These are phyloP conservation scores for Neurospora sp. DNA, from an alignment of 495 filamentous ascomycete species.

Conservation along the genomic window DNA sequence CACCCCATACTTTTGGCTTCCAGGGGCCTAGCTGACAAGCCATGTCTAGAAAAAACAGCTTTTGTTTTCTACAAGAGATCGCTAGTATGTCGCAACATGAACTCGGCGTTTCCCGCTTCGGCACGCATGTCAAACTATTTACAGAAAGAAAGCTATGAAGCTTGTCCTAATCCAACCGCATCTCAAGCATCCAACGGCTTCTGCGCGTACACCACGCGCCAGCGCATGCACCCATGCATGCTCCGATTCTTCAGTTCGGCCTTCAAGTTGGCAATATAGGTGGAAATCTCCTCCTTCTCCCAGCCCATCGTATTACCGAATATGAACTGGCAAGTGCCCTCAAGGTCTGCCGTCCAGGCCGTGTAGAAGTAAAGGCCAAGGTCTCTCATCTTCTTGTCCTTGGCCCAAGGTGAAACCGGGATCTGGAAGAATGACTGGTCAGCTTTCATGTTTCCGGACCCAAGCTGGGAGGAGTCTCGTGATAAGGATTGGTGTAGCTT, in stretches of 20 bases:
- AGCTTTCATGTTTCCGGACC: neutral
- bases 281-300: constrained; percentile 6
- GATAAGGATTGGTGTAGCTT: neutral
- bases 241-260: constrained; percentile 9
- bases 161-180: neutral
- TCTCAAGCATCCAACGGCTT: constrained; percentile 13
- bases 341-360: neutral
- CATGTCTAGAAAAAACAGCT: too few relatives aligned
- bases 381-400: neutral
- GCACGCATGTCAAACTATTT: neutral
- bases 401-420: neutral
- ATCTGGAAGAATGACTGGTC: neutral
- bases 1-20: too few relatives aligned
- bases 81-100: too few relatives aligned
- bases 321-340: constrained; percentile 11
- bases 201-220: constrained; percentile 20
- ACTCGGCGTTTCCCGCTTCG: too few relatives aligned
- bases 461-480: neutral
- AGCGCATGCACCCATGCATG: constrained; percentile 5
- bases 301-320: constrained; percentile 23
- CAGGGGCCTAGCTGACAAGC: too few relatives aligned
- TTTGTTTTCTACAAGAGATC: too few relatives aligned
- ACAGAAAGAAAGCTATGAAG: neutral
- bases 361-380: neutral
- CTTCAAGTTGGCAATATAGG: constrained; percentile 11